Percentiles rank a stretch among this genome's conserved stretches.
Evolutionary conservation across 805 yeast species (phyloP).

Genomic region (Wickerhamiella kazuoi): DNA sequence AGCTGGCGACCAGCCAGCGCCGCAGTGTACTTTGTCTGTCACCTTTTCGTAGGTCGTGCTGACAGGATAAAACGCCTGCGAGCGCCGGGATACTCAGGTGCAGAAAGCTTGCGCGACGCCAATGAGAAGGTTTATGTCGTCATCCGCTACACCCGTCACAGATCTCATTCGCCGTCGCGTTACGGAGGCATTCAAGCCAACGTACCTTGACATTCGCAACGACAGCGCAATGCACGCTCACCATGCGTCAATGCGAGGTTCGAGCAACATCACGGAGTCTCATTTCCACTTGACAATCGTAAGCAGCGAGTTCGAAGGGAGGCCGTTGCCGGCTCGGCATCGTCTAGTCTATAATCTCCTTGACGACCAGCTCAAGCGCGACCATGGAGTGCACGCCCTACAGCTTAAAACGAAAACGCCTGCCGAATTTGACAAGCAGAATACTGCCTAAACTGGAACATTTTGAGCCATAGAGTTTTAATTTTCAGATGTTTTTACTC

Average conservation of each 20-base stretch:
- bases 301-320: slow-evolving; percentile 48
- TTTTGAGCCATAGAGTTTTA: slow-evolving; percentile 4
- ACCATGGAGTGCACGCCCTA: slow-evolving; percentile 68
- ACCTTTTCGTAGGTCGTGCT: too few relatives aligned
- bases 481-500: not conserved
- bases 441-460: not conserved
- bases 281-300: slow-evolving; percentile 66
- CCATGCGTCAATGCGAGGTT: slow-evolving; percentile 66
- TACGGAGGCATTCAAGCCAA: slow-evolving; percentile 27
- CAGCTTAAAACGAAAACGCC: slow-evolving; percentile 71
- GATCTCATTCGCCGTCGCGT: slow-evolving; percentile 30
- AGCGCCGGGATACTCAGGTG: too few relatives aligned
- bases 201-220: slow-evolving; percentile 37
- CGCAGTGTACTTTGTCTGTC: too few relatives aligned
- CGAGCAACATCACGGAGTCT: slow-evolving; percentile 54
- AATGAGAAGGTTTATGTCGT: slow-evolving; percentile 1
- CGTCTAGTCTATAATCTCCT: slow-evolving; percentile 51
- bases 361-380: slow-evolving; percentile 46
- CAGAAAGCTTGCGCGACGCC: too few relatives aligned
- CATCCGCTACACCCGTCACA: slow-evolving; percentile 28
- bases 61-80: too few relatives aligned
- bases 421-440: slow-evolving; percentile 28
- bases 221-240: slow-evolving; percentile 82
- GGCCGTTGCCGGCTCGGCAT: slow-evolving; percentile 57
- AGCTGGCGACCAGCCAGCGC: too few relatives aligned